Percentiles rank a stretch among this genome's conserved stretches.
These are phyloP conservation scores for Eremothecium cymbalariae DNA, from an alignment of 1,139 yeast species.

Conservation along the genomic window DNA sequence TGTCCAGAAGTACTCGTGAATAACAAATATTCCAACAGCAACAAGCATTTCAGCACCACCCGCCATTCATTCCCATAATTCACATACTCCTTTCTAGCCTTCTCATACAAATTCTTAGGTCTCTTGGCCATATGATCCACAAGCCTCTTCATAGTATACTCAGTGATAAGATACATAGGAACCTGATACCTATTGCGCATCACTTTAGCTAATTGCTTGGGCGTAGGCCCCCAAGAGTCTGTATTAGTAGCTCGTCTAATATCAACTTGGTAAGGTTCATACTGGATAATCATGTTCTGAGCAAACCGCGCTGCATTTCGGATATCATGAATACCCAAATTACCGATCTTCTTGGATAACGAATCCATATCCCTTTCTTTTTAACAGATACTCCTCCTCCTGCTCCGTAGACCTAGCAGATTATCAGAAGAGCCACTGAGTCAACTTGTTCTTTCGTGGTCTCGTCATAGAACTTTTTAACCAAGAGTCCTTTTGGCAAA, in stretches of 20 bases:
- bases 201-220: conserved; percentile 35
- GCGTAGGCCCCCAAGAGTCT: conserved; percentile 42
- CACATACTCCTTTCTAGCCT: conserved; percentile 34
- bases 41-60: conserved; percentile 33
- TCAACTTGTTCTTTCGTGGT: too few species aligned
- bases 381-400: too few species aligned
- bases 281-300: conserved; percentile 34
- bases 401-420: too few species aligned
- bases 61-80: conserved; percentile 36
- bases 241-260: conserved; percentile 40
- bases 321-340: conserved; percentile 33
- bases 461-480: too few species aligned
- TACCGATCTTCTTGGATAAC: conserved; percentile 30
- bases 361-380: conserved; percentile 24
- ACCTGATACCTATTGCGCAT: conserved; percentile 29
- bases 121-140: conserved; percentile 31
- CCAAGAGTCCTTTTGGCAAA: too few species aligned
- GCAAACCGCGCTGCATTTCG: conserved; percentile 34
- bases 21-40: conserved; percentile 31
- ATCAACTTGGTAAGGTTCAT: conserved; percentile 33
- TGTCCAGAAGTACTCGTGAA: conserved; percentile 29
- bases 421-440: too few species aligned
- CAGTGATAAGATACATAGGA: conserved; percentile 30
- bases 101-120: conserved; percentile 32
- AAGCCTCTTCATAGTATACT: conserved; percentile 28